Base-by-base conservation (phyloP, 345 rosid genomes). In the Brassica incana region DNA sequence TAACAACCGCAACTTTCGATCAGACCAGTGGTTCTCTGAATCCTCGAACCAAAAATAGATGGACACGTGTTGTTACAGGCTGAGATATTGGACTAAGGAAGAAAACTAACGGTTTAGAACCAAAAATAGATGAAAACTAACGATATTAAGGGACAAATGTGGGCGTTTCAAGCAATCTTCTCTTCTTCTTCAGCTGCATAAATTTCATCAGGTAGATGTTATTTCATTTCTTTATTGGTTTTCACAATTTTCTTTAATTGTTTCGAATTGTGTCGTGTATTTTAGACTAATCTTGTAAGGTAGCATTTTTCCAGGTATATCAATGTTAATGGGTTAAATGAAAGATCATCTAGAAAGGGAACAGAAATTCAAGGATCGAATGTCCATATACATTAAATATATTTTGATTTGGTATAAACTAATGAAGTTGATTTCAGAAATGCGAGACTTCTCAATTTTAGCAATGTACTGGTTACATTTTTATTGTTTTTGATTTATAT, bases 41-140 rank as follows among this genome's bases (percentile, higher is more conserved):
- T 15, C 43, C 16, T 35, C 15, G 8, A 29, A 18, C 78, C 66
- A 23, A 69, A 79, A 68, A 74, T 79, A 79, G 78, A 9, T 14
- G 4, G 66, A 69, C 66, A 79, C 50, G 60, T 79, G 82, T 74
- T 71, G 2, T 6, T 12, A 52, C 8, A 50, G 7, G 82, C 82
- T 79, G 65, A 35, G 35, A 68, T 48, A 67, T 68, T 79, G 78
- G 82, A 2, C n/a, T 27, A 1, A 6, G 1, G 32, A 74, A 68
- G 58, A 50, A 69, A 74, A 74, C 71, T 69, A 79, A 79, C 70
- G 82, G 78, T 23, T 68, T 8, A 62, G 27, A 79, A 40, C 67
- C 62, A 52, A 52, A 52, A 52, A 52, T 52, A 52, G 58, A n/a
- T n/a, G 58, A 52, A 52, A 52, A 52, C 58, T 52, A 52, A 52